Evolutionary conservation across 2,329 filamentous ascomycete species (phyloP).

Genomic region (Aureobasidium musti): DNA sequence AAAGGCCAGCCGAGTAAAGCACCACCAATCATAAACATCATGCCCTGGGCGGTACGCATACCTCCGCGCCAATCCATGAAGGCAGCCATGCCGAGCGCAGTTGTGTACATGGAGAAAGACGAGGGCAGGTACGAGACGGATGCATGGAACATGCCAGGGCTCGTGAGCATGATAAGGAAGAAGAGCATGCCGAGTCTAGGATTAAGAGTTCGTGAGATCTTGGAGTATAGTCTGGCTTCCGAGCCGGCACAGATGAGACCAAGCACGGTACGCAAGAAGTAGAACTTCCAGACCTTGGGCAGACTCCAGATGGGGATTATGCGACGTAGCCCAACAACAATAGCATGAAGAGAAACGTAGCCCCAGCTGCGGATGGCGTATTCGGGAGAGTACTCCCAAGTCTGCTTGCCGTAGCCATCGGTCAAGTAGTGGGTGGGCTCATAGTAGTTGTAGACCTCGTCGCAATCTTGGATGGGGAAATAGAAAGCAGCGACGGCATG

Average conservation of each 20-base stretch:
- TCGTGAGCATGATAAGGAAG: slow-evolving; percentile 72
- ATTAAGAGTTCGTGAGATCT: slow-evolving; percentile 74
- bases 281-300: slow-evolving; percentile 69
- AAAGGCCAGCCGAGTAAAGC: slow-evolving; percentile 94
- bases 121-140: slow-evolving; percentile 85
- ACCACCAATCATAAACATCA: slow-evolving; percentile 87
- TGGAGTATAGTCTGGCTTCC: slow-evolving; percentile 78
- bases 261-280: slow-evolving; percentile 75
- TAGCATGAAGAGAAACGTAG: slow-evolving; percentile 78
- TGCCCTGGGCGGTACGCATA: slow-evolving; percentile 75
- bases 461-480: slow-evolving; percentile 94
- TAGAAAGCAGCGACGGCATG: slow-evolving; percentile 76
- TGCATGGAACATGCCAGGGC: slow-evolving; percentile 91
- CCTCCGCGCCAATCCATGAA: slow-evolving; percentile 90
- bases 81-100: slow-evolving; percentile 79
- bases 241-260: slow-evolving; percentile 76
- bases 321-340: slow-evolving; percentile 66
- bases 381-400: slow-evolving; percentile 97
- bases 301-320: slow-evolving; percentile 48
- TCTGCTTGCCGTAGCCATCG: slow-evolving; percentile 91
- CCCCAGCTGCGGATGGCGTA: slow-evolving; percentile 96
- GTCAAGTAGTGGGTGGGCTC: slow-evolving; percentile 93
- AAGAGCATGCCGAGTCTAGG: slow-evolving; percentile 84
- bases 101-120: slow-evolving; percentile 94
- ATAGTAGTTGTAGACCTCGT: slow-evolving; percentile 99